A percentile compares a stretch with the other conserved stretches of the same genome.
These are phyloP conservation scores for Stephanodiscus minutulus DNA, from an alignment of 108 stramenopile species.

Conservation along the genomic window DNA sequence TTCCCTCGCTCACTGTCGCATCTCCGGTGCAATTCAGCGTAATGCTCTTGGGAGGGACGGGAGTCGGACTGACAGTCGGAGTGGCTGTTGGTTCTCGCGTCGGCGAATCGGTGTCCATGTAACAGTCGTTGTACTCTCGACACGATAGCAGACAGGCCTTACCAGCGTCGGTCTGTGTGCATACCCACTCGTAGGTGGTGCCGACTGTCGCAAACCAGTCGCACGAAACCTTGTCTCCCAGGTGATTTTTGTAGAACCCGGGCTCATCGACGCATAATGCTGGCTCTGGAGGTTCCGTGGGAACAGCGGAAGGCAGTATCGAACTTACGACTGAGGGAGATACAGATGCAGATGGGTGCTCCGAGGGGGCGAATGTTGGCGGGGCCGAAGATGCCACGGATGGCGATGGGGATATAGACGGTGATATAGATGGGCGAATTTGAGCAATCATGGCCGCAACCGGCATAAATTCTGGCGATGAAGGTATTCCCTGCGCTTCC, in stretches of 20 bases:
- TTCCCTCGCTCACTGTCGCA: slow-evolving; percentile 24
- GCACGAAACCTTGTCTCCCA: slow-evolving; percentile 27
- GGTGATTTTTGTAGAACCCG: slow-evolving; percentile 34
- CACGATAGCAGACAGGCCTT: slow-evolving; percentile 31
- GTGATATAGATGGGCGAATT: not conserved
- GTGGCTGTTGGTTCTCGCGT: slow-evolving; percentile 9
- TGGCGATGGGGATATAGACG: not conserved
- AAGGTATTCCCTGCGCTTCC: slow-evolving; percentile 3
- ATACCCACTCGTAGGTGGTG: slow-evolving; percentile 15
- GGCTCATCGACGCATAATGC: slow-evolving; percentile 20
- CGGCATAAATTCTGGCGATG: too few relatives aligned
- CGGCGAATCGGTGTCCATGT: slow-evolving; percentile 8
- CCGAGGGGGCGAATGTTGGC: slow-evolving; percentile 19
- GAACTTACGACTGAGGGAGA: slow-evolving; percentile 1
- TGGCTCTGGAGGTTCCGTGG: slow-evolving; percentile 18
- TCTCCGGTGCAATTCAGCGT: slow-evolving; percentile 30
- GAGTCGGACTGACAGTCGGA: slow-evolving; percentile 19
- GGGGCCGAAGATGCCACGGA: slow-evolving; percentile 2
- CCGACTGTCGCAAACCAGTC: slow-evolving; percentile 31
- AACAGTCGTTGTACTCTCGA: slow-evolving; percentile 21
- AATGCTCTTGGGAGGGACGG: slow-evolving; percentile 19
- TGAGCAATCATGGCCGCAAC: not conserved
- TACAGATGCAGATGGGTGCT: not conserved
- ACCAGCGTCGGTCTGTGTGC: slow-evolving; percentile 34
- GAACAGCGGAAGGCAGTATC: not conserved